Evolutionary conservation across 495 filamentous ascomycete genomes (phyloP), one percentile per base, ranked within the genome.

Genomic region (Aspergillus asperescens): DNA sequence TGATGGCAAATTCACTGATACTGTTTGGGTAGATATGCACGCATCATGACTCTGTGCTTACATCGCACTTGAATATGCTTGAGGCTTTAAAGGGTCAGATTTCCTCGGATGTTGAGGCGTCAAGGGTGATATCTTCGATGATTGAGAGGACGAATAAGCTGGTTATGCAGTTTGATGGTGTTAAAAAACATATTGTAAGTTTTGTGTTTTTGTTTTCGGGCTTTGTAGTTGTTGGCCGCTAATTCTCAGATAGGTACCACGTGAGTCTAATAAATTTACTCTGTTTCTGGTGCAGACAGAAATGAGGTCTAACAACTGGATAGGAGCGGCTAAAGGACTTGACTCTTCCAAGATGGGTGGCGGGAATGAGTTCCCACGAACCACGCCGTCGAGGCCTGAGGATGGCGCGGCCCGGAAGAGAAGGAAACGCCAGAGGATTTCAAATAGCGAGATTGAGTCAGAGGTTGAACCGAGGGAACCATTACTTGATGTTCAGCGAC

Each of bases 131-230:
- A 5, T 58, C 67, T 0, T 47, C 62, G 5, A 73, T 76, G 66
- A 39, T 71, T 18, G 66, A 67, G 23, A 71, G 60, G 57, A 71
- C 73, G 6, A 54, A 69, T 15, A 64, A 66, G 34, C 54, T 71
- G 23, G 58, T 70, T 34, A 59, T 60, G 12, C 66, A 76, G 31
- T 68, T 66, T 24, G 59, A 67, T n/a, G 23, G 66, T 7, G 39
- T 70, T 22, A 62, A 66, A 38, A 62, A 63, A n/a, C 52, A 66
- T 13, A 52, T 73, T 41, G 72, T 75, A 27, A 53, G 71, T 66
- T 13, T 18, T 3, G 10, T 15, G 27, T 2, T 34, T 25, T 48
- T 10, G 28, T 16, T 3, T 35, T 10, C 5, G 7, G 8, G 4
- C 18, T 49, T 12, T 3, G 12, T 5, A 7, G 32, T 18, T 7